These are phyloP conservation scores for Rhodotorula sp. DNA, from an alignment of 1,284 basidiomycete genomes.

Conservation along the genomic window DNA sequence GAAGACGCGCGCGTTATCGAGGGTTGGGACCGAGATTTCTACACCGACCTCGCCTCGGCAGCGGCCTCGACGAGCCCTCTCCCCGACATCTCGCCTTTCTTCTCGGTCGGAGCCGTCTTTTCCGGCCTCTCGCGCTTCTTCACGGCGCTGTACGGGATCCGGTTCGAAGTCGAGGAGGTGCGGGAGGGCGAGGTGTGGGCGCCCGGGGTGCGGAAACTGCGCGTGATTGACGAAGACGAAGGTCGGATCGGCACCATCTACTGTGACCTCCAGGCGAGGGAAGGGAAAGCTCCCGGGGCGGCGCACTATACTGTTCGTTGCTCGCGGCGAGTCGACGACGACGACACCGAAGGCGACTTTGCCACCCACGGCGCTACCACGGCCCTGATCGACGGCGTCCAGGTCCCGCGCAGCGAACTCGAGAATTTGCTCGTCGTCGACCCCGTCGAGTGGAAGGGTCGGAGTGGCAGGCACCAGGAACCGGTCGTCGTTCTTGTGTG, in stretches of 20 bases:
- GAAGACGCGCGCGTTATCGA: slow-evolving; percentile 55
- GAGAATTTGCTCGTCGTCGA: slow-evolving; percentile 34
- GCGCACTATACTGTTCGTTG: slow-evolving; percentile 98
- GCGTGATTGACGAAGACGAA: slow-evolving; percentile 82
- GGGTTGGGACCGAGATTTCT: slow-evolving; percentile 92
- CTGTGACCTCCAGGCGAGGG: slow-evolving; percentile 81
- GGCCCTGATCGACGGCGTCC: slow-evolving; percentile 52
- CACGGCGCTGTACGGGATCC: slow-evolving; percentile 79
- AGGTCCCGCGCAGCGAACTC: slow-evolving; percentile 42
- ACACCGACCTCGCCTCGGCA: slow-evolving; percentile 47
- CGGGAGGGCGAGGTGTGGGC: slow-evolving; percentile 91
- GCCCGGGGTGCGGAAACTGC: slow-evolving; percentile 73
- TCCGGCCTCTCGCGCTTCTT: slow-evolving; percentile 83
- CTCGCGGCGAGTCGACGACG: slow-evolving; percentile 84
- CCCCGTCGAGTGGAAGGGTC: slow-evolving; percentile 55
- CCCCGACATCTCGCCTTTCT: slow-evolving; percentile 62
- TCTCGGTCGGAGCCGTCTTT: slow-evolving; percentile 79
- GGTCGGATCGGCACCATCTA: slow-evolving; percentile 92
- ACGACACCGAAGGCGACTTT: slow-evolving; percentile 71
- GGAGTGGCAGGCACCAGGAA: slow-evolving; percentile 74
- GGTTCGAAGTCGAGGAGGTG: slow-evolving; percentile 63
- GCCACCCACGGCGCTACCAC: slow-evolving; percentile 11
- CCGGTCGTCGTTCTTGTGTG: slow-evolving; percentile 89
- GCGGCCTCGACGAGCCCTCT: slow-evolving; percentile 27
- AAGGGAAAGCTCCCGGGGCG: slow-evolving; percentile 83